Percentiles rank a stretch among this genome's conserved stretches.
These are phyloP conservation scores for Cymodocea nodosa DNA, from an alignment of 116 monocot genomes.

Conservation along the genomic window DNA sequence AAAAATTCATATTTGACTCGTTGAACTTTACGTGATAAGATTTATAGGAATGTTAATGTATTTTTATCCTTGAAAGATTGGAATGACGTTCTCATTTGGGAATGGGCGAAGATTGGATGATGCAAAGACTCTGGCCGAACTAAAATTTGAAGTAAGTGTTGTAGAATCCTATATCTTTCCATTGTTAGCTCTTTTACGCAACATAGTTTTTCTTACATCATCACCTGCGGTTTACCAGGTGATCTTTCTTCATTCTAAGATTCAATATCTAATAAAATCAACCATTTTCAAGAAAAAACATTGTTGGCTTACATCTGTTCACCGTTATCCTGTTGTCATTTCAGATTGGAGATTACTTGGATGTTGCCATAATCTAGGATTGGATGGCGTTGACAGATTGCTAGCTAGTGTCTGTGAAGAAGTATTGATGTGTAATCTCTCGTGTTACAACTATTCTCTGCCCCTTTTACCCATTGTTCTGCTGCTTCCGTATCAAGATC, in stretches of 20 bases:
- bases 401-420: neutral
- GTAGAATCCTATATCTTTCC: too few relatives aligned
- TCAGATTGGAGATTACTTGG: slow-evolving; percentile 77
- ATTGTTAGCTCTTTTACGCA: neutral
- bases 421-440: too few relatives aligned
- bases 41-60: neutral
- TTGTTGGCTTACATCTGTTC: neutral
- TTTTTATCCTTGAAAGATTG: slow-evolving; percentile 36
- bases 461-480: too few relatives aligned
- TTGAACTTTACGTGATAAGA: too few relatives aligned
- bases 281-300: too few relatives aligned
- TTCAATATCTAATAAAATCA: too few relatives aligned
- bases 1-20: too few relatives aligned
- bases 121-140: slow-evolving; percentile 56
- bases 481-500: too few relatives aligned
- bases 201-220: too few relatives aligned
- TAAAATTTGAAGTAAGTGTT: slow-evolving; percentile 57
- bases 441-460: too few relatives aligned
- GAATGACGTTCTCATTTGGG: slow-evolving; percentile 67
- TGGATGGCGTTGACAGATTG: neutral
- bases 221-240: too few relatives aligned
- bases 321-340: slow-evolving; percentile 1
- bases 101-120: slow-evolving; percentile 75
- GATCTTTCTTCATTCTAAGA: too few relatives aligned
- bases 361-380: slow-evolving; percentile 46